Conservation (phyloP, 2,329 filamentous ascomycete species). For the Aspergillus novofumigatus region DNA sequence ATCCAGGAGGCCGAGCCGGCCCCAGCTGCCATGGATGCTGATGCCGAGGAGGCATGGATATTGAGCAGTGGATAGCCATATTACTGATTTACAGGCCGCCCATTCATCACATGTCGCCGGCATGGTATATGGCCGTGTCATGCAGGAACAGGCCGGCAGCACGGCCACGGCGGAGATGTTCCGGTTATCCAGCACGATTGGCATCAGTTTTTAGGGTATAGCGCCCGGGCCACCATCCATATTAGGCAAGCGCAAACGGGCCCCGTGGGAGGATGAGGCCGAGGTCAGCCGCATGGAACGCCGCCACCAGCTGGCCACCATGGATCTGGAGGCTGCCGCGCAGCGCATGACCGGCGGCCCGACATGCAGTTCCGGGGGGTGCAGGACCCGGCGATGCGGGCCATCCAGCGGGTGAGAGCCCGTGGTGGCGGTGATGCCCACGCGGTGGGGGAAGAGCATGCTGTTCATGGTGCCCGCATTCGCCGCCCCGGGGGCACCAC, state of each 20-base stretch:
- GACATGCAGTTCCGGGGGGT: not conserved
- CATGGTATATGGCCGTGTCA: too few relatives aligned
- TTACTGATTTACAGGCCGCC: too few relatives aligned
- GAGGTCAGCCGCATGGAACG: not conserved
- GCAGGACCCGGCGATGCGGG: not conserved
- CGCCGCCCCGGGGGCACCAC: not conserved
- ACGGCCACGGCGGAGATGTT: too few relatives aligned
- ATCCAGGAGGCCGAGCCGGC: too few relatives aligned
- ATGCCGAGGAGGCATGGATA: too few relatives aligned
- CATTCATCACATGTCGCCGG: too few relatives aligned
- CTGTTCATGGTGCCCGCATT: conserved; percentile 6
- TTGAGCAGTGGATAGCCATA: too few relatives aligned
- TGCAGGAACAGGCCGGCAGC: too few relatives aligned
- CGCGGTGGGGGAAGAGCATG: not conserved
- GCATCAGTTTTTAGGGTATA: too few relatives aligned
- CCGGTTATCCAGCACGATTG: too few relatives aligned
- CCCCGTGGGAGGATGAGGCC: not conserved
- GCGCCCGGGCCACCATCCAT: too few relatives aligned
- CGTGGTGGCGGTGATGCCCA: not conserved
- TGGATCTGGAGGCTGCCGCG: not conserved
- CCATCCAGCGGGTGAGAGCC: conserved; percentile 2
- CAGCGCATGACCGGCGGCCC: not conserved
- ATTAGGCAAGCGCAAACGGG: not conserved
- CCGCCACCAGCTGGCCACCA: not conserved
- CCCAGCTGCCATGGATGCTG: too few relatives aligned